Conservation (phyloP, 1,284 basidiomycete genomes). For the Cronartium ribicola region DNA sequence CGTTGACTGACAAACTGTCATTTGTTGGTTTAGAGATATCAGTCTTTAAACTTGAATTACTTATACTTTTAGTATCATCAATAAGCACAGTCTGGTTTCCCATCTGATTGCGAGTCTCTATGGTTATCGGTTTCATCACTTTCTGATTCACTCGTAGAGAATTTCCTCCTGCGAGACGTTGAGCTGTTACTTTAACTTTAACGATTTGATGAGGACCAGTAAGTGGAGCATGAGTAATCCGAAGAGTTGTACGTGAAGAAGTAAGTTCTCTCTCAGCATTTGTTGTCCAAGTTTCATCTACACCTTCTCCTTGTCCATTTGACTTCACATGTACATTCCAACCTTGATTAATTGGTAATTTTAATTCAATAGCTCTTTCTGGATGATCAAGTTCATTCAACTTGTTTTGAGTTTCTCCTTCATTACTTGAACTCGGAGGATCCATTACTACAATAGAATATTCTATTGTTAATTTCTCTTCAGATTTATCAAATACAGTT, state of each 20-base stretch:
- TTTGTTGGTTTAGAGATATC: conserved; percentile 34
- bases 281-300: conserved; percentile 54
- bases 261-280: conserved; percentile 60
- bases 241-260: conserved; percentile 41
- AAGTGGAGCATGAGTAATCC: conserved; percentile 56
- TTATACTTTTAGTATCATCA: conserved; percentile 66
- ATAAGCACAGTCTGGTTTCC: conserved; percentile 48
- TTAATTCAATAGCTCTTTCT: conserved; percentile 71
- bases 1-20: conserved; percentile 15
- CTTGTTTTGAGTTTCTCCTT: conserved; percentile 60
- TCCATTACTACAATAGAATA: conserved; percentile 70
- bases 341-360: conserved; percentile 70
- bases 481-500: conserved; percentile 69
- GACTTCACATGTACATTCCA: conserved; percentile 78
- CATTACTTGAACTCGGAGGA: conserved; percentile 53
- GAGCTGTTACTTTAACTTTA: conserved; percentile 71
- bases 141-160: conserved; percentile 76
- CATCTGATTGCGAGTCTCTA: conserved; percentile 62
- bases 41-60: conserved; percentile 60
- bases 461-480: conserved; percentile 76
- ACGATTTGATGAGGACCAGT: conserved; percentile 70
- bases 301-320: conserved; percentile 59
- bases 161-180: conserved; percentile 64
- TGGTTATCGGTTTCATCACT: conserved; percentile 63
- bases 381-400: conserved; percentile 66